A percentile compares a stretch with the other conserved stretches of the same genome.
These are phyloP conservation scores for Trypanosoma congolense DNA, from an alignment of 208 protist species.

Conservation along the genomic window DNA sequence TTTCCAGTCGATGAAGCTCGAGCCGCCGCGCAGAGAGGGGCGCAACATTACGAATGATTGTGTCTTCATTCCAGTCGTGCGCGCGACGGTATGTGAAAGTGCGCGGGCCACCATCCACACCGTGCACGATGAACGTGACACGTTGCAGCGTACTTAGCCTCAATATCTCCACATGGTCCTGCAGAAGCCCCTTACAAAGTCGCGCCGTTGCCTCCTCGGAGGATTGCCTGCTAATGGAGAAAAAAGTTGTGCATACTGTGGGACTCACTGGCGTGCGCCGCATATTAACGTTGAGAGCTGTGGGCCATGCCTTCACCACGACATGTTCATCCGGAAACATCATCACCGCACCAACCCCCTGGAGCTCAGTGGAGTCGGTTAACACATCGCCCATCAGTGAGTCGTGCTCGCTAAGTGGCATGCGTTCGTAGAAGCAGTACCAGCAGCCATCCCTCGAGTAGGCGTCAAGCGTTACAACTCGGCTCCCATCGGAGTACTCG, in stretches of 20 bases:
- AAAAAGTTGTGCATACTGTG: conserved; percentile 54
- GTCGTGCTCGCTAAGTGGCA: conserved; percentile 40
- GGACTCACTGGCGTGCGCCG: conserved; percentile 22
- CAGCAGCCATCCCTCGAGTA: conserved; percentile 42
- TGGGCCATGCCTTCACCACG: conserved; percentile 27
- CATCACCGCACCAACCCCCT: conserved; percentile 39
- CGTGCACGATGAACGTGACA: conserved; percentile 72
- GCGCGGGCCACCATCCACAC: conserved; percentile 63
- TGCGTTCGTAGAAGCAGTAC: conserved; percentile 59
- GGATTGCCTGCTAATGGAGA: conserved; percentile 42
- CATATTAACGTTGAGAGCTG: conserved; percentile 35
- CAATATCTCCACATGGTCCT: conserved; percentile 34
- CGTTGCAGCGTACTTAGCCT: conserved; percentile 31
- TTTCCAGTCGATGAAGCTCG: conserved; percentile 89
- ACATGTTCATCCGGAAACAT: conserved; percentile 58
- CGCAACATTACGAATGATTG: conserved; percentile 92
- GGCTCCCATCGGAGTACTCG: conserved; percentile 67
- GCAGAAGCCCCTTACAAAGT: conserved; percentile 41
- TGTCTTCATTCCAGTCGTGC: conserved; percentile 71
- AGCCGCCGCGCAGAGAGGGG: conserved; percentile 93
- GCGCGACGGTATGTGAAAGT: conserved; percentile 90
- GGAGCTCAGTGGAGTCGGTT: conserved; percentile 5
- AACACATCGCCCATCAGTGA: conserved; percentile 17
- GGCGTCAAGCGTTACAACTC: conserved; percentile 59
- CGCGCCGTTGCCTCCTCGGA: conserved; percentile 38